Percentiles rank a stretch among this genome's conserved stretches.
Conservation (phyloP, 306 rosid genomes). For the Neltuma alba region DNA sequence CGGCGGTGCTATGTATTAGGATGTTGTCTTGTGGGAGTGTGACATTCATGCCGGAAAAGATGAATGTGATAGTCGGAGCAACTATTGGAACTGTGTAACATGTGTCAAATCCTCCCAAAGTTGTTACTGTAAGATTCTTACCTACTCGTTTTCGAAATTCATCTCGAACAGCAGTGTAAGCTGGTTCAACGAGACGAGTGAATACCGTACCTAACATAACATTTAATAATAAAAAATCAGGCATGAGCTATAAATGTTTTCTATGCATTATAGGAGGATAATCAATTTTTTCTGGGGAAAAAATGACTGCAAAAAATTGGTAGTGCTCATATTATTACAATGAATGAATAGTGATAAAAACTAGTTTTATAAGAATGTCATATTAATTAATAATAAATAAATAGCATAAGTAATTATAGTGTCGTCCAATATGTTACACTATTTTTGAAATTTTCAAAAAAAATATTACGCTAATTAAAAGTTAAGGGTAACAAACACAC, state of each 20-base stretch:
- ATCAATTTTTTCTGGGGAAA: neutral
- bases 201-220: constrained; percentile 69
- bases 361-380: neutral
- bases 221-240: neutral
- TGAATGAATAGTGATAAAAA: no score
- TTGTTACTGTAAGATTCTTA: constrained; percentile 46
- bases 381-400: neutral
- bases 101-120: constrained; percentile 91
- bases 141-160: constrained; percentile 73
- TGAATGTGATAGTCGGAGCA: constrained; percentile 73
- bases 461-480: no score
- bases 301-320: no score
- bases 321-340: no score
- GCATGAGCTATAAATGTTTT: neutral
- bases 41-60: constrained; percentile 89
- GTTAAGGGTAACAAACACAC: no score
- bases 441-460: no score
- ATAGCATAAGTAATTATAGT: no score
- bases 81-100: constrained; percentile 76
- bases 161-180: constrained; percentile 63
- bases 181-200: constrained; percentile 77
- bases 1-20: constrained; percentile 76
- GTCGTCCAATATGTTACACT: no score
- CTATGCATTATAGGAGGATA: neutral
- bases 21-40: constrained; percentile 80